Percentiles rank a stretch among this genome's conserved stretches.
Conservation (phyloP, 345 rosid genomes). For the Citrus sp. region DNA sequence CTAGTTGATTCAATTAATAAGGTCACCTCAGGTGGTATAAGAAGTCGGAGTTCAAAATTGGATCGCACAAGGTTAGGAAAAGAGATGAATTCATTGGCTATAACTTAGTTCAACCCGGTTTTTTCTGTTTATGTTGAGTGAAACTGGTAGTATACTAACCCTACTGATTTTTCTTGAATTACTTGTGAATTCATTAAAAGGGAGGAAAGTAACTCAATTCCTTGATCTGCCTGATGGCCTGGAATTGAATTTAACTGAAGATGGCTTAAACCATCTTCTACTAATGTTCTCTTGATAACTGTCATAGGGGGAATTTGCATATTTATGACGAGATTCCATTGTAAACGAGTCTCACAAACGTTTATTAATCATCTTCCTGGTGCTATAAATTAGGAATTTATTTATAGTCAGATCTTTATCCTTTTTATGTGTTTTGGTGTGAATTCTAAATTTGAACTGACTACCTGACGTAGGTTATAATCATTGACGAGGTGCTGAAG, state of each 20-base stretch:
- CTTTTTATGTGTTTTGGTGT: neutral
- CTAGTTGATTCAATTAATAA: neutral
- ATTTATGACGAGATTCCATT: neutral
- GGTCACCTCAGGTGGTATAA: neutral
- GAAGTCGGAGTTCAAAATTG: neutral
- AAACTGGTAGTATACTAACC: too few relatives aligned
- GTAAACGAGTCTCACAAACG: neutral
- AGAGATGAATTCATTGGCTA: too few relatives aligned
- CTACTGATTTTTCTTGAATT: too few relatives aligned
- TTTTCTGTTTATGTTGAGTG: too few relatives aligned
- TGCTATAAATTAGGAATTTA: neutral
- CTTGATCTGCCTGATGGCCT: neutral
- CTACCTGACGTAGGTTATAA: constrained; percentile 60
- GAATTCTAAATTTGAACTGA: neutral
- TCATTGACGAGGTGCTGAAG: constrained; percentile 90
- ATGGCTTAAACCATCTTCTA: neutral
- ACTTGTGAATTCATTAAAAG: neutral
- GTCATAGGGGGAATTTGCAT: neutral
- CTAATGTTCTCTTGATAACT: neutral
- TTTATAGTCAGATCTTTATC: neutral
- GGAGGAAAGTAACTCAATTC: neutral
- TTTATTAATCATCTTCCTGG: neutral
- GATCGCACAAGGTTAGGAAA: too few relatives aligned
- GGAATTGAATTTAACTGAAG: neutral
- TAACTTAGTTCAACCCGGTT: too few relatives aligned